Percentiles rank a stretch among this genome's conserved stretches.
phyloP scores from a whole-genome alignment of 2,329 filamentous ascomycete species.

The Penicillium sp. region DNA sequence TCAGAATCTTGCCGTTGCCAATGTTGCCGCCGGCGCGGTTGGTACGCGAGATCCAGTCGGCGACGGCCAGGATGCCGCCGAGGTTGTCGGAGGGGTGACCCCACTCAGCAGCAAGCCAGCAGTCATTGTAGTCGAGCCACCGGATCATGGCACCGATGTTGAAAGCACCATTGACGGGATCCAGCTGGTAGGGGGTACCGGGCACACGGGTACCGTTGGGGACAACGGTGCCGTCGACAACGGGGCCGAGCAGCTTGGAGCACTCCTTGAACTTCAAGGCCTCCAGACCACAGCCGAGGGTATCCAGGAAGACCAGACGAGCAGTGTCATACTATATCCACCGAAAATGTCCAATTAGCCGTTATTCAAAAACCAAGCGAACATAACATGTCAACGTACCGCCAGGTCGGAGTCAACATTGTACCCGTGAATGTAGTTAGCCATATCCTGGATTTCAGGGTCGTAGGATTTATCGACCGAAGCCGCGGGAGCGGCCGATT shows the following conservation, averaged over 20 bases:
- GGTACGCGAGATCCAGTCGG: conserved; percentile 95
- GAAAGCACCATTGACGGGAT: conserved; percentile 94
- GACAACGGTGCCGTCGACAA: conserved; percentile 85
- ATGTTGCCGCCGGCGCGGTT: conserved; percentile 79
- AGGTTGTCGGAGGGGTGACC: conserved; percentile 98
- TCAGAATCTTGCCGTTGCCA: conserved; percentile 74
- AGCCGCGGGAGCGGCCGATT: conserved; percentile 37
- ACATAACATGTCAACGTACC: conserved; percentile 54
- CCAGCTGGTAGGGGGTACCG: conserved; percentile 89
- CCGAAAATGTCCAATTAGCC: conserved; percentile 2
- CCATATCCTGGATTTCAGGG: conserved; percentile 92
- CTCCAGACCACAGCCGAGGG: conserved; percentile 93
- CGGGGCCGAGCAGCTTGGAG: conserved; percentile 87
- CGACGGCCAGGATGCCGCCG: conserved; percentile 91
- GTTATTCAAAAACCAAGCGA: neutral
- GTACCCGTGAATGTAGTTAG: conserved; percentile 89
- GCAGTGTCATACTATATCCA: conserved; percentile 75
- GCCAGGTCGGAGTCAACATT: conserved; percentile 87
- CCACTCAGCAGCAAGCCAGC: conserved; percentile 98
- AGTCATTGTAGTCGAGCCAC: conserved; percentile 99
- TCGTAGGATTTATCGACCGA: conserved; percentile 65
- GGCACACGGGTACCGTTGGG: conserved; percentile 90
- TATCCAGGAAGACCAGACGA: conserved; percentile 94
- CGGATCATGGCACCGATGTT: conserved; percentile 99
- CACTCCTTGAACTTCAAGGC: conserved; percentile 94